Evolutionary conservation across 495 filamentous ascomycete species (phyloP), one percentile per base, ranked within the genome.

Genomic region (Penicillium egyptiacum): DNA sequence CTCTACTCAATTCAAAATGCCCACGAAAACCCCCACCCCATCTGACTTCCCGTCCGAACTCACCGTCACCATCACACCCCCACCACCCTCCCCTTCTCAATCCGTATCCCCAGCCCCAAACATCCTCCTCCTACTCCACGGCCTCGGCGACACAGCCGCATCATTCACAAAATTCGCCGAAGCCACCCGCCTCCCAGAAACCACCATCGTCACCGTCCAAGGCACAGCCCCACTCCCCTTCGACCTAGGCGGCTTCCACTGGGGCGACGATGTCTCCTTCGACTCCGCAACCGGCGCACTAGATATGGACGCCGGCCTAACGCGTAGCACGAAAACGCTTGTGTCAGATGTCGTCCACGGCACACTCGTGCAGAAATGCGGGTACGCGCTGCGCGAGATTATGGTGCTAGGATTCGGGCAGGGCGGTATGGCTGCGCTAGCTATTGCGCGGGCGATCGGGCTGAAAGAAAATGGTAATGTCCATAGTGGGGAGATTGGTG

Each of bases 81-180:
- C 76, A 50, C 74, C 77, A 22, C 45, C 63, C 19, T 57, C 63
- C 50, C 58, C 69, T 4, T 23, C 23, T 28, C 26, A 31, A 50
- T 33, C 47, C 60, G 61, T 50, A 54, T 60, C 47, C 44, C 74
- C 66, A 50, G 65, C 84, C 51, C 86, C 84, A 19, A 86, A 92
- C 63, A 80, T 96, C 66, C 87, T 98, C 37, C 71, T 97, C 68
- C 83, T 97, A 47, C 85, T 97, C 41, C 93, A 98, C 73, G 92
- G 93, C 53, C 82, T 98, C 3, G 94, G 94, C 30, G 93, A 97
- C 70, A 84, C 81, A 16, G 78, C 88, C 39, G 57, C 65, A 3
- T 75, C 87, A 12, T 96, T 96, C 75, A 78, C 84, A 49, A 60
- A 71, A n/a, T 86, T 97, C 56, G 90, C 83, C 37, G 73, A 74